These are phyloP conservation scores for Ettlia oleoabundans DNA, from an alignment of 139 green algal genomes.

Conservation along the genomic window DNA sequence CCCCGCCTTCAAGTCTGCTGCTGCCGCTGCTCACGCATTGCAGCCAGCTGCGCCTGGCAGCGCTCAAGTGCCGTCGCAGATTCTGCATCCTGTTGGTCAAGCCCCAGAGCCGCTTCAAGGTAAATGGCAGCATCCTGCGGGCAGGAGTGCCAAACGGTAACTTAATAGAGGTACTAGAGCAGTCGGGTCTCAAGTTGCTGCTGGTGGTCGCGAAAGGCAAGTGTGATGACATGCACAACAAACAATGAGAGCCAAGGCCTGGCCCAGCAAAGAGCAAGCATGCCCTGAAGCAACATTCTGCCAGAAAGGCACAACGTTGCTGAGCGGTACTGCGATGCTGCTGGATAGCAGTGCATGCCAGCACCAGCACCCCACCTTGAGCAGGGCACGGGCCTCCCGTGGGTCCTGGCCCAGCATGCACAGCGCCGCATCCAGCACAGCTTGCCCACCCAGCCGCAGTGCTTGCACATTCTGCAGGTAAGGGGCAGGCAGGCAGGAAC, in stretches of 20 bases:
- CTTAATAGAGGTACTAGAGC: too few species aligned
- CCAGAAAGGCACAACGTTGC: too few species aligned
- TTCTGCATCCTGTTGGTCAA: background rate
- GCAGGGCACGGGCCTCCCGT: background rate
- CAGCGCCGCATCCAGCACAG: conserved; percentile 26
- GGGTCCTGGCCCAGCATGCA: background rate
- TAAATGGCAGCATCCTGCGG: conserved; percentile 22
- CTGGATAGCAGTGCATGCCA: too few species aligned
- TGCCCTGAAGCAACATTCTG: too few species aligned
- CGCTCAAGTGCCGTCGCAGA: background rate
- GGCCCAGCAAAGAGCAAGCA: too few species aligned
- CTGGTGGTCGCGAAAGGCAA: too few species aligned
- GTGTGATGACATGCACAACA: too few species aligned
- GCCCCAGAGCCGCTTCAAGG: background rate
- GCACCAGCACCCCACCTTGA: conserved; percentile 3
- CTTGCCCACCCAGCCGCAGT: conserved; percentile 22
- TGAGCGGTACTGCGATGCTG: too few species aligned
- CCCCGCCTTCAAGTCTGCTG: background rate
- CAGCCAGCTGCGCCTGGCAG: background rate
- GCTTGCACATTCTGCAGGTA: conserved; percentile 17
- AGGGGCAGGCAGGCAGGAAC: too few species aligned
- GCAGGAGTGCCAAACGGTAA: too few species aligned
- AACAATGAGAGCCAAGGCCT: too few species aligned
- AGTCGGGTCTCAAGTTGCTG: too few species aligned
- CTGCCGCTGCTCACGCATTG: conserved; percentile 1